Percentiles rank a stretch among this genome's conserved stretches.
phyloP scores from a whole-genome alignment of 805 yeast genomes.

The Ogataea nonfermentans region DNA sequence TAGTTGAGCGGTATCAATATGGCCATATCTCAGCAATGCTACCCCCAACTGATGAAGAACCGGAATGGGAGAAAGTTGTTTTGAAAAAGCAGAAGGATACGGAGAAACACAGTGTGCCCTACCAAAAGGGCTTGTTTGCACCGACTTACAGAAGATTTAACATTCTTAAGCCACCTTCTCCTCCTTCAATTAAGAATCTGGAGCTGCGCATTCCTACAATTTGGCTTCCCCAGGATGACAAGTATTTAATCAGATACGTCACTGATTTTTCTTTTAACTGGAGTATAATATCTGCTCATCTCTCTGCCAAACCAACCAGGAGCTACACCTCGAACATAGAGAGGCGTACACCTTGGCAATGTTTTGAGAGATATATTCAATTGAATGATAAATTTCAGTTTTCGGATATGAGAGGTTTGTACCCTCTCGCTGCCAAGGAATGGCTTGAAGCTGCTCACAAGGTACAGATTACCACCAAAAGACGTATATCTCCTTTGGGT shows the following conservation, averaged over 20 bases:
- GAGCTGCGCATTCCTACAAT: conserved; percentile 87
- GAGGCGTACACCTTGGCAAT: conserved; percentile 97
- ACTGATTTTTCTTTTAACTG: conserved; percentile 89
- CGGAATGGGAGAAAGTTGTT: conserved; percentile 56
- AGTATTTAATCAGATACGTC: conserved; percentile 70
- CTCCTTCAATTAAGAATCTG: conserved; percentile 79
- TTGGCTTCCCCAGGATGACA: conserved; percentile 95
- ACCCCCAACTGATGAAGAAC: conserved; percentile 62
- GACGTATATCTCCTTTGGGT: conserved; percentile 88
- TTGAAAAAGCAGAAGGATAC: conserved; percentile 47
- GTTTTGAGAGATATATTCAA: conserved; percentile 94
- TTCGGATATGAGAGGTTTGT: conserved; percentile 81
- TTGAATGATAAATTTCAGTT: conserved; percentile 85
- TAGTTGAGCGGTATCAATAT: conserved; percentile 29
- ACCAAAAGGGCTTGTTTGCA: conserved; percentile 56
- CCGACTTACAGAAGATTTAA: conserved; percentile 54
- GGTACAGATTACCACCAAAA: conserved; percentile 81
- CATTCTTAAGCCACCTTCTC: conserved; percentile 81
- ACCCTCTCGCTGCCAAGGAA: conserved; percentile 77
- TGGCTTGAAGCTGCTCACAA: conserved; percentile 93
- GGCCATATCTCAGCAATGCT: conserved; percentile 66
- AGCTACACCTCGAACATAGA: conserved; percentile 85
- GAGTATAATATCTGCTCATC: conserved; percentile 83
- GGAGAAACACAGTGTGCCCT: conserved; percentile 39
- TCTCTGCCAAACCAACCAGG: conserved; percentile 63